Evolutionary conservation across 2,329 filamentous ascomycete species (phyloP), one percentile per base, ranked within the genome.

Genomic region (Mariannaea elegans): DNA sequence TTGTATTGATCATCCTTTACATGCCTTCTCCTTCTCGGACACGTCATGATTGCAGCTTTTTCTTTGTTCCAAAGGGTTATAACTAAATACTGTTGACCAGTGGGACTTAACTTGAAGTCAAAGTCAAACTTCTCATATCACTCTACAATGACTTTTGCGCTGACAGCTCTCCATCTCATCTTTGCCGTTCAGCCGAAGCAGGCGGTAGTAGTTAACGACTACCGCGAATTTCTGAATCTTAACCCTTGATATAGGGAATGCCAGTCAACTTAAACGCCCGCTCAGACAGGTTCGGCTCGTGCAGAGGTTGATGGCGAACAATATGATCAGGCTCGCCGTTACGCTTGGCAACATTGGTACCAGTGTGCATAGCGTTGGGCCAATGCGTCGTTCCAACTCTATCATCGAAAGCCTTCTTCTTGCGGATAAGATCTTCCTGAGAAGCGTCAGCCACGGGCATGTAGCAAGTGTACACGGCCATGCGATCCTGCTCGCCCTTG

Each of bases 351-450:
- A 61, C 39, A 1, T 66, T 68, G 0, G 56, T 52, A 7, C 65
- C 65, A 3, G 57, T 41, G 24, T 68, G 65, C 7, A 57, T 63
- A 7, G 65, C 76, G 27, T 78, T 77, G 1, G 76, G 76, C 76
- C 76, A 81, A 61, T 81, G 79, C 0, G 79, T 81, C 0, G 79
- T 81, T 2, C 78, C 77, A 0, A 61, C 23, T 39, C 65, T 41
- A 41, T 70, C 63, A 7, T 80, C 77, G 46, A 76, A 81, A 0
- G 78, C 78, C 4, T 68, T 67, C 66, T 76, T 77, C 74, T 81
- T 81, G 9, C 76, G 69, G 3, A 73, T 23, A 4, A 81, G 70
- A 23, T 80, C 77, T 27, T 78, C 79, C 52, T 68, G 65, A 3
- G 65, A 44, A 9, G 63, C 65, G 13, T 68, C 58, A 10, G 58